A percentile compares a stretch with the other conserved stretches of the same genome.
These are phyloP conservation scores for Microbotryum intermedium DNA, from an alignment of 1,284 basidiomycete genomes.

Conservation along the genomic window DNA sequence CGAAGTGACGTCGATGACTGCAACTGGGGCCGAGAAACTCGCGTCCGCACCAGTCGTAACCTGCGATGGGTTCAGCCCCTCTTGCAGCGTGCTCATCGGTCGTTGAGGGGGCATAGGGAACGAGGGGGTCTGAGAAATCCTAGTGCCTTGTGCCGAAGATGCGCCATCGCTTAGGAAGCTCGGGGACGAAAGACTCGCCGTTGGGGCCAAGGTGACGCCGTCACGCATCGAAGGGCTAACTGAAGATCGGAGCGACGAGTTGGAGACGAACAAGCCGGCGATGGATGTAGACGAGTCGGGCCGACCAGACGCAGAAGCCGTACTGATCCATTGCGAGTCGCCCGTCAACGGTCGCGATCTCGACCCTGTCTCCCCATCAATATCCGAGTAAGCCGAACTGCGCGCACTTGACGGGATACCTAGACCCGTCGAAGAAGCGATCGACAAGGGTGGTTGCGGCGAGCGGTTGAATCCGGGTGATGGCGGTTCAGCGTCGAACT, in stretches of 20 bases:
- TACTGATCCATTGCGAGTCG: not conserved
- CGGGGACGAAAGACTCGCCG: not conserved
- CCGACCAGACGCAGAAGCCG: conserved; percentile 7
- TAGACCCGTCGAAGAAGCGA: not conserved
- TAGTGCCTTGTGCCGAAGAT: not conserved
- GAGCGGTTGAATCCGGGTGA: not conserved
- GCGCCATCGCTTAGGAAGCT: not conserved
- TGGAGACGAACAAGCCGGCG: conserved; percentile 5
- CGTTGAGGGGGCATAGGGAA: conserved; percentile 6
- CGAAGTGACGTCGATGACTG: not conserved
- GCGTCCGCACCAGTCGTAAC: too few species aligned
- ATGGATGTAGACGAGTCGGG: conserved; percentile 16
- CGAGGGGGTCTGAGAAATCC: not conserved
- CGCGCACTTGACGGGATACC: not conserved
- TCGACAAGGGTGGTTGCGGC: not conserved
- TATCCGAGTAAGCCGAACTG: not conserved
- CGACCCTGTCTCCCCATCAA: not conserved
- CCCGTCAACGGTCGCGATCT: conserved; percentile 2
- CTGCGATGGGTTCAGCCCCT: too few species aligned
- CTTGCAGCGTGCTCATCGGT: not conserved
- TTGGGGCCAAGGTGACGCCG: conserved; percentile 23
- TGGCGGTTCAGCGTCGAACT: not conserved
- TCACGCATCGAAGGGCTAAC: conserved; percentile 20
- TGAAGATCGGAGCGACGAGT: not conserved
- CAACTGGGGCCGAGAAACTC: not conserved